Evolutionary conservation across 176 grass and related monocot species (phyloP).

Genomic region (Zea mays): Zm-B73-REFERENCE-NAM-5.0 NC_050100.1:85189501-85190000

Average conservation of each 20-base stretch:
- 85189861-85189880: conserved; percentile 92
- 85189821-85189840: conserved; percentile 99
- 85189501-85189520: no score
- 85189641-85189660: no score
- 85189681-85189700: not conserved
- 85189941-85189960: not conserved
- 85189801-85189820: conserved; percentile 89
- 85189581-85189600: no score
- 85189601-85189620: no score
- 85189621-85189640: no score
- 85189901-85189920: conserved; percentile 72
- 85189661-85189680: no score
- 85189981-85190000: conserved; percentile 22
- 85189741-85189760: not conserved
- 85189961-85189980: not conserved
- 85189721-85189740: conserved; percentile 12
- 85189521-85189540: no score
- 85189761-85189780: not conserved
- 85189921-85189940: not conserved
- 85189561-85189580: no score
- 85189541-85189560: no score
- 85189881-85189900: conserved; percentile 80
- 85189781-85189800: conserved; percentile 70
- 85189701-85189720: not conserved
- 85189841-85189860: conserved; percentile 92